These are phyloP conservation scores for Candida multigemmis DNA, from an alignment of 805 yeast genomes.

Conservation along the genomic window DNA sequence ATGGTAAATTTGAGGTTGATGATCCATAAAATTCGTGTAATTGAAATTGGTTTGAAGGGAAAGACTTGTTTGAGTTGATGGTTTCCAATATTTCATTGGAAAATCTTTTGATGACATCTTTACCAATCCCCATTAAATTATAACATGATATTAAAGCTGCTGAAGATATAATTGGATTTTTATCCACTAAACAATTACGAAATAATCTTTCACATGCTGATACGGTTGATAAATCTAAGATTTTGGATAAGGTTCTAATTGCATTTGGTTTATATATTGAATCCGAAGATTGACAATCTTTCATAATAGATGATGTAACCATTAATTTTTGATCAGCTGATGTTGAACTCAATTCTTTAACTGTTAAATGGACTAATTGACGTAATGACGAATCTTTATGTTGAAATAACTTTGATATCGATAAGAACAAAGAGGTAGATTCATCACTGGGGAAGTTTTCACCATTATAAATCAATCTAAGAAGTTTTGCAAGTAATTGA, in stretches of 20 bases:
- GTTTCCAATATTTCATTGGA: slow-evolving; percentile 91
- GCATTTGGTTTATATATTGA: slow-evolving; percentile 88
- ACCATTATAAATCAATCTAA: slow-evolving; percentile 77
- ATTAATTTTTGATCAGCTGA: slow-evolving; percentile 92
- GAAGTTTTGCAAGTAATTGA: slow-evolving; percentile 66
- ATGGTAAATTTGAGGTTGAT: slow-evolving; percentile 43
- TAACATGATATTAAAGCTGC: slow-evolving; percentile 93
- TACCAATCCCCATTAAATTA: slow-evolving; percentile 81
- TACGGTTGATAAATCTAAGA: slow-evolving; percentile 83
- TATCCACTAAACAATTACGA: slow-evolving; percentile 88
- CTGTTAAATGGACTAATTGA: slow-evolving; percentile 88
- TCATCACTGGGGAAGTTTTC: slow-evolving; percentile 82
- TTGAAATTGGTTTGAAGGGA: slow-evolving; percentile 40
- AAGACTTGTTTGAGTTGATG: slow-evolving; percentile 52
- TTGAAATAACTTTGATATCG: slow-evolving; percentile 90
- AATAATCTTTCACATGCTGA: slow-evolving; percentile 88
- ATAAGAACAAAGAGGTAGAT: slow-evolving; percentile 87
- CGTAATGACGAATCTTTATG: slow-evolving; percentile 81
- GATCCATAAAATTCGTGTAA: slow-evolving; percentile 49
- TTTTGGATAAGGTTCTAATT: slow-evolving; percentile 82
- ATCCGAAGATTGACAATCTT: slow-evolving; percentile 90
- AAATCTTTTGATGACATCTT: slow-evolving; percentile 89
- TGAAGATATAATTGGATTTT: slow-evolving; percentile 76
- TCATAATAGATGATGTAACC: slow-evolving; percentile 98
- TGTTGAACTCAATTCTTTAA: slow-evolving; percentile 77